Percentiles rank a stretch among this genome's conserved stretches.
Conservation (phyloP, 2,329 filamentous ascomycete species). For the Trichoderma koningii region DNA sequence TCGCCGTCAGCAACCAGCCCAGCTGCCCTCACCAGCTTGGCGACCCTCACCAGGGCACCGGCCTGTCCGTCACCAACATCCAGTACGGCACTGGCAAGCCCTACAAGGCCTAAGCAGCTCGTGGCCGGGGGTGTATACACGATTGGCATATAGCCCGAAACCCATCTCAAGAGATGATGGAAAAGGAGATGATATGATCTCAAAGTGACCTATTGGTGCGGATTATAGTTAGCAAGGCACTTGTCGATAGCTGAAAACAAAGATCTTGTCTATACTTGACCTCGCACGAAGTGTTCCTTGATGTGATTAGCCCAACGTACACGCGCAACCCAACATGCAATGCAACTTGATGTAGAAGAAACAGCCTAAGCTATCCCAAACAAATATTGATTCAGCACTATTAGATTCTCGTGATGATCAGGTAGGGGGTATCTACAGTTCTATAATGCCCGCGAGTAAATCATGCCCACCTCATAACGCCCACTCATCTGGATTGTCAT, state of each 20-base stretch:
- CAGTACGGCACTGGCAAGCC: constrained; percentile 52
- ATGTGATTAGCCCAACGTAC: background rate
- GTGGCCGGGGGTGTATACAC: background rate
- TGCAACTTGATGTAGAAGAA: background rate
- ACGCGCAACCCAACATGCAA: background rate
- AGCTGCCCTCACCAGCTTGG: constrained; percentile 52
- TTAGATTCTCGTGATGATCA: constrained; percentile 7
- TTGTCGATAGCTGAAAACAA: constrained; percentile 1
- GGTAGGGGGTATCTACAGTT: constrained; percentile 23
- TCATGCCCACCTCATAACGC: constrained; percentile 50
- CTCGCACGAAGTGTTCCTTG: background rate
- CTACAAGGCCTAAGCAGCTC: constrained; percentile 18
- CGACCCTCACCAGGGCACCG: constrained; percentile 29
- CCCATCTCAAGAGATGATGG: background rate
- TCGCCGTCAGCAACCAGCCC: constrained; percentile 54
- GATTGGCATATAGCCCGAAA: background rate
- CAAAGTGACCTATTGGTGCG: background rate
- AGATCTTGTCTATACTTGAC: background rate
- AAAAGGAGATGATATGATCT: background rate
- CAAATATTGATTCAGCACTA: constrained; percentile 8
- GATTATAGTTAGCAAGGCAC: background rate
- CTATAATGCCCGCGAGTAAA: constrained; percentile 23
- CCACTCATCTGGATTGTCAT: constrained; percentile 82
- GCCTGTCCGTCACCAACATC: constrained; percentile 53
- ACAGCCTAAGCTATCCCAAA: background rate